Evolutionary conservation across 305 asterid genomes (phyloP).

Genomic region (Solanum chacoense): DNA sequence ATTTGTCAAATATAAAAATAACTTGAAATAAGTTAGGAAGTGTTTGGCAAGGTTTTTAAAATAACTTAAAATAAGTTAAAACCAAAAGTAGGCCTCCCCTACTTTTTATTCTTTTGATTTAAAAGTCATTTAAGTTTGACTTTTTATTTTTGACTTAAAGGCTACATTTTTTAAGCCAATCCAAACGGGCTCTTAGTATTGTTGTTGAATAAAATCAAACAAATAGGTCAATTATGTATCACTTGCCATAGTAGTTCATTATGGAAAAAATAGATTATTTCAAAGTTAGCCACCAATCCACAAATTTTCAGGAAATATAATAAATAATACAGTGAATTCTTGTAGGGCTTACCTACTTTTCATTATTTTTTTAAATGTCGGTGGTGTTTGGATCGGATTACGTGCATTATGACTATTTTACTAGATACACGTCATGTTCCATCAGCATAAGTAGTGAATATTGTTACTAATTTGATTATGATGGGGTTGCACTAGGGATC

Average conservation of each 20-base stretch:
- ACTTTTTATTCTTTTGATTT: too few relatives aligned
- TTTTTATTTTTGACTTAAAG: neutral
- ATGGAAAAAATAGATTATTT: neutral
- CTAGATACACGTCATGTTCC: neutral
- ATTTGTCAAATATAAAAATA: neutral
- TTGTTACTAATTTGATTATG: neutral
- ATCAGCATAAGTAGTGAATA: neutral
- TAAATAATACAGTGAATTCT: neutral
- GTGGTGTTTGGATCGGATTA: neutral
- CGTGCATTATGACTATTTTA: neutral
- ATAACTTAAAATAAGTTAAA: neutral
- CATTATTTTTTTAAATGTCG: neutral
- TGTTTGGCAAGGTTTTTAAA: neutral
- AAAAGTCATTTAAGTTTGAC: neutral
- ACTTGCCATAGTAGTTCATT: neutral
- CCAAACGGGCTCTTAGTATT: neutral
- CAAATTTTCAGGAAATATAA: neutral
- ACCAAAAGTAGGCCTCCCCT: neutral
- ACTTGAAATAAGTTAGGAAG: neutral
- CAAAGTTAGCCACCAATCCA: neutral
- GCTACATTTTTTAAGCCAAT: neutral
- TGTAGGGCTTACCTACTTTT: neutral
- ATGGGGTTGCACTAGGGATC: neutral
- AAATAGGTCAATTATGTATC: neutral
- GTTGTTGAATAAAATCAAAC: neutral